Evolutionary conservation across 164 flowering plant genomes (phyloP).

Genomic region (Paratinospora sagittata): DNA sequence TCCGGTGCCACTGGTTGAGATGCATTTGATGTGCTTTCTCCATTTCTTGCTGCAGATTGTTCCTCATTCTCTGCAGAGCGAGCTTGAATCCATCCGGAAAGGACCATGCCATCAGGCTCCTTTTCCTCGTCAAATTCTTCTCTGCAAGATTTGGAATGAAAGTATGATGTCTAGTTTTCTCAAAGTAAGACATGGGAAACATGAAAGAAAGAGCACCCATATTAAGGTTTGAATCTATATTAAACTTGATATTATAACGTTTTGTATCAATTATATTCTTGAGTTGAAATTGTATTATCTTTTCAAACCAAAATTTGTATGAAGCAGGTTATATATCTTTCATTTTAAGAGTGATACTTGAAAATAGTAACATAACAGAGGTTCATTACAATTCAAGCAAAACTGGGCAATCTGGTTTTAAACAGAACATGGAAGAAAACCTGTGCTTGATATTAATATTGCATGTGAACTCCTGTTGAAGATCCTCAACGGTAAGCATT

Average conservation of each 20-base stretch:
- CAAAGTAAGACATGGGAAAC: neutral
- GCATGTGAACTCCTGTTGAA: slow-evolving; percentile 81
- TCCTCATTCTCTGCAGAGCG: slow-evolving; percentile 30
- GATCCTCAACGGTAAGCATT: slow-evolving; percentile 73
- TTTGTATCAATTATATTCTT: too few species aligned
- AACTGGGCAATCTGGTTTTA: too few species aligned
- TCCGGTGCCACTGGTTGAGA: slow-evolving; percentile 20
- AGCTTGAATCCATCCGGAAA: slow-evolving; percentile 71
- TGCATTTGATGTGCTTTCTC: slow-evolving; percentile 44
- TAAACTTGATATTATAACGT: too few species aligned
- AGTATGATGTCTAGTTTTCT: neutral
- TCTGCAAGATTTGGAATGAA: slow-evolving; percentile 29
- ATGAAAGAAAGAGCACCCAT: too few species aligned
- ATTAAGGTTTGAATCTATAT: too few species aligned
- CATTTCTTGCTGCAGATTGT: slow-evolving; percentile 29
- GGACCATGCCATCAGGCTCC: slow-evolving; percentile 94
- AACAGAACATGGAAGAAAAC: slow-evolving; percentile 22
- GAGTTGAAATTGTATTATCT: too few species aligned
- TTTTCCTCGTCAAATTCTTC: slow-evolving; percentile 93
- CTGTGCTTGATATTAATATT: slow-evolving; percentile 81
- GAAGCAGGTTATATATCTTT: too few species aligned
- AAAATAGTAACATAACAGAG: too few species aligned
- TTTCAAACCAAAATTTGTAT: too few species aligned
- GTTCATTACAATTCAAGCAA: too few species aligned
- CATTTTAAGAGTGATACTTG: too few species aligned